A percentile compares a stretch with the other conserved stretches of the same genome.
phyloP scores from a whole-genome alignment of 257 asterid genomes.

The Misopates orontium region DNA sequence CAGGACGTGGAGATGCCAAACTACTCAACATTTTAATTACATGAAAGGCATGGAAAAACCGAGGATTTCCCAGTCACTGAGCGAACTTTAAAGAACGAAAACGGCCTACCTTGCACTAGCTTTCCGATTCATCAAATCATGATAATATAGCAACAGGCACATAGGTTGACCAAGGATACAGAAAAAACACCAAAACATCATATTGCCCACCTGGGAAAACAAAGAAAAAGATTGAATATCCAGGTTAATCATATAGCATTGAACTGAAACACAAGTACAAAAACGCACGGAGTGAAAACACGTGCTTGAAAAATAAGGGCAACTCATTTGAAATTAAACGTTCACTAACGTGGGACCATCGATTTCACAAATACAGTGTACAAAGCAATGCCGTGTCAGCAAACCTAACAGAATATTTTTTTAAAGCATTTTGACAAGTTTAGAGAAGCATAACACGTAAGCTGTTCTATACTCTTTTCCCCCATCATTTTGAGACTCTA shows the following conservation, averaged over 20 bases:
- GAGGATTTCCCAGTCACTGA: background rate
- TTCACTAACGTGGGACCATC: background rate
- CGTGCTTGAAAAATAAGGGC: background rate
- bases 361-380: background rate
- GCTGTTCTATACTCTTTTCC: no score
- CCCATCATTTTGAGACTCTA: no score
- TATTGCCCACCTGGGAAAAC: slow-evolving; percentile 83
- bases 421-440: no score
- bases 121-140: slow-evolving; percentile 88
- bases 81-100: background rate
- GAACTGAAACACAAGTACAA: background rate
- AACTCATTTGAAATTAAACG: background rate
- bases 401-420: background rate
- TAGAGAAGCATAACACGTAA: no score
- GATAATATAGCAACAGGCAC: slow-evolving; percentile 88
- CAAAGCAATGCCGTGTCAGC: background rate
- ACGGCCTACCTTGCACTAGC: slow-evolving; percentile 43
- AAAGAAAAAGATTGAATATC: background rate
- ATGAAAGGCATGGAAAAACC: background rate
- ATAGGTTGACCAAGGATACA: slow-evolving; percentile 94
- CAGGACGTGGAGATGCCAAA: background rate
- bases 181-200: slow-evolving; percentile 90
- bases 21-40: background rate
- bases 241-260: background rate
- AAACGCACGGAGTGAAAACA: background rate